These are phyloP conservation scores for Pestalotiopsis sp. DNA, from an alignment of 2,329 filamentous ascomycete species.

Conservation along the genomic window DNA sequence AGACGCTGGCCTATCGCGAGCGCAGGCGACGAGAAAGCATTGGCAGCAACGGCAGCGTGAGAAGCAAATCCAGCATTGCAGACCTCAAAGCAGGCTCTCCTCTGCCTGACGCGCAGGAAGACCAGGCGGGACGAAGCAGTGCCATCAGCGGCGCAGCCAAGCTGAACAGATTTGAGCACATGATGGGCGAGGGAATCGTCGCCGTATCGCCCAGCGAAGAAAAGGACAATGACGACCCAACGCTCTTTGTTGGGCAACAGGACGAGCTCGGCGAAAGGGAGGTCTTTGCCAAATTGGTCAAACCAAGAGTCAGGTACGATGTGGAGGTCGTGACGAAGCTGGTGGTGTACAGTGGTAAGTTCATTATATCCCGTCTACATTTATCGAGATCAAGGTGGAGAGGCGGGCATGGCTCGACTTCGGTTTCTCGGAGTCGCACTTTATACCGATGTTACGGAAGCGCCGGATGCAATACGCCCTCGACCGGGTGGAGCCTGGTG, in stretches of 20 bases:
- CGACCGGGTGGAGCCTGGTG: neutral
- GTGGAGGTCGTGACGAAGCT: conserved; percentile 98
- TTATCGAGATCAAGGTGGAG: neutral
- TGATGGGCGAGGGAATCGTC: conserved; percentile 71
- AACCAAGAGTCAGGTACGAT: conserved; percentile 90
- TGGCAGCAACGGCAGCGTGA: conserved; percentile 50
- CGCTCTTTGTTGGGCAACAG: conserved; percentile 42
- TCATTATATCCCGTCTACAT: conserved; percentile 5
- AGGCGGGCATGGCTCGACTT: neutral
- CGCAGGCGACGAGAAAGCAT: conserved; percentile 58
- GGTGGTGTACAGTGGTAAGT: conserved; percentile 87
- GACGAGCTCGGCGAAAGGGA: conserved; percentile 69
- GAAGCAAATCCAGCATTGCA: conserved; percentile 44
- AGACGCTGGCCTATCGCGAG: conserved; percentile 90
- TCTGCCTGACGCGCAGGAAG: conserved; percentile 28
- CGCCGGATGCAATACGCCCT: conserved; percentile 3
- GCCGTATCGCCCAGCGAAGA: conserved; percentile 35
- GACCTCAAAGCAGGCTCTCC: conserved; percentile 33
- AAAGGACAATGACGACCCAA: conserved; percentile 36
- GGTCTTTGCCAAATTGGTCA: conserved; percentile 82
- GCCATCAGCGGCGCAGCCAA: conserved; percentile 38
- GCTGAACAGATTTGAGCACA: conserved; percentile 68
- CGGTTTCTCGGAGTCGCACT: neutral
- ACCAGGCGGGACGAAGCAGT: conserved; percentile 24
- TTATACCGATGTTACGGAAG: neutral